Base-by-base conservation (phyloP, 208 protist species). In the Leishmania aethiopica region DNA sequence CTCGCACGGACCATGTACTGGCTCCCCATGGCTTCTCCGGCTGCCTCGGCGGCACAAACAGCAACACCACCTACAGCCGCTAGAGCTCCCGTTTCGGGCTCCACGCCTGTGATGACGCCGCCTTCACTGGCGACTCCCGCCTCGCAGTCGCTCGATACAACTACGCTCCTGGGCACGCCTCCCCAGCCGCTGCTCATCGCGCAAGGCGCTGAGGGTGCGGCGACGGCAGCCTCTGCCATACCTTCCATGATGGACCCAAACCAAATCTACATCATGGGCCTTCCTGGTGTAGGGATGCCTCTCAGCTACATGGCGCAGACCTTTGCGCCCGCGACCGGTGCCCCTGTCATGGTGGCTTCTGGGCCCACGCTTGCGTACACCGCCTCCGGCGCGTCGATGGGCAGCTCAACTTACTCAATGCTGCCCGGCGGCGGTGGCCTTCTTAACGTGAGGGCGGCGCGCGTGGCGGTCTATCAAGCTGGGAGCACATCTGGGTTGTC, bases 1-100 rank as follows among this genome's bases (percentile, higher is more conserved):
- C 45, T 75, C 13, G 51, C 70, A 3, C 11, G 8, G 32, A 35
- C 28, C 59, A 76, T 76, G 72, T 76, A 76, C 72, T 76, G 72
- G 72, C 4, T n/a, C 37, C 17, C 51, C 28, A 37, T 42, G 15
- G 25, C 51, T 45, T 22, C 72, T n/a, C 15, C 72, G 5, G 49
- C 32, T 17, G 15, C 47, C 49, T 51, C 19, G 5, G 19, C 37
- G 7, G 42, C 37, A 22, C 42, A 47, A 17, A 8, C 69, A 32
- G 8, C 37, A 73, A 51, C 19, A 35, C 10, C 42, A 19, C 28
- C 69, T 5, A 17, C 10, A 35, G 10, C 6, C 42, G 8, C 35
- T 49, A 25, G 42, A 15, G 69, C 42, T 51, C 22, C 69, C 1
- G 7, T 73, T n/a, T 25, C 42, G 3, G 37, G 69, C 3, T 6